Evolutionary conservation across 2,329 filamentous ascomycete species (phyloP).

Genomic region (Xylariaceae sp.): DNA sequence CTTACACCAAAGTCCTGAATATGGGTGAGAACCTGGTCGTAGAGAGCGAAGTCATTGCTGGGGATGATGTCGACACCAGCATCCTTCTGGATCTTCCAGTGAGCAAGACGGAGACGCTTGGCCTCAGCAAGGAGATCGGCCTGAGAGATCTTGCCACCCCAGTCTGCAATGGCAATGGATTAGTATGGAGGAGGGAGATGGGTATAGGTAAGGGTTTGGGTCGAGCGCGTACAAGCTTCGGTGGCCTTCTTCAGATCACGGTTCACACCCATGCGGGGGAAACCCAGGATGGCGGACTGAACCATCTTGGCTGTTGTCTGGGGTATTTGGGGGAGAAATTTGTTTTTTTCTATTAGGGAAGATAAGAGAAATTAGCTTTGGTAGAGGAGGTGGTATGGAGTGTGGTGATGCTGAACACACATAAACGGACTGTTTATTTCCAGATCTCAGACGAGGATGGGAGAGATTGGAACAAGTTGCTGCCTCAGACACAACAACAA

Average conservation of each 20-base stretch:
- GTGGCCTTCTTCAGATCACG: conserved; percentile 99
- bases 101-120: conserved; percentile 91
- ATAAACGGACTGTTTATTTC: not conserved
- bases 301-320: conserved; percentile 50
- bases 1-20: conserved; percentile 95
- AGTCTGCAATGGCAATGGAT: conserved; percentile 44
- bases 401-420: too few relatives aligned
- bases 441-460: not conserved
- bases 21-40: conserved; percentile 96
- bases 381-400: too few relatives aligned
- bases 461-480: not conserved
- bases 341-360: too few relatives aligned
- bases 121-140: conserved; percentile 88
- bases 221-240: conserved; percentile 66
- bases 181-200: conserved; percentile 5
- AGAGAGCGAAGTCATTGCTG: conserved; percentile 99
- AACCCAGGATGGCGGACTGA: conserved; percentile 81
- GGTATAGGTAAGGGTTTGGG: not conserved
- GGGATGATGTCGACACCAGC: conserved; percentile 96
- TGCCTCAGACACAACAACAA: not conserved
- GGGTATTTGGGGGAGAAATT: conserved; percentile 19
- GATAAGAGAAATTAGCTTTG: too few relatives aligned
- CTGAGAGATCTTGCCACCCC: conserved; percentile 91
- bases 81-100: conserved; percentile 99
- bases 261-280: conserved; percentile 97